Evolutionary conservation across 345 rosid genomes (phyloP).

Genomic region (Salix suchowensis): DNA sequence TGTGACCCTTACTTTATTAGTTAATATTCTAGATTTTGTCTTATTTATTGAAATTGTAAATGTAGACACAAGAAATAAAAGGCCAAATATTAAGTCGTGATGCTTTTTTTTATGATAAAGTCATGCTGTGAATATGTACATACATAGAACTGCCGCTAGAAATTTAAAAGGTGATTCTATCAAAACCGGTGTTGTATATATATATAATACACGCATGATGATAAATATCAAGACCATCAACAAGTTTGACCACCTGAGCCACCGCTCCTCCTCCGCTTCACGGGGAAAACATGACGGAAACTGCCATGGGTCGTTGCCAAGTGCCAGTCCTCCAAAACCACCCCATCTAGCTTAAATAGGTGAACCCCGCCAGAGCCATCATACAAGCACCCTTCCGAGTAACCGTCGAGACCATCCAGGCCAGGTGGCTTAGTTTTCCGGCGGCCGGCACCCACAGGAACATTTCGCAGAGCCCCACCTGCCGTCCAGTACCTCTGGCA

Average conservation of each 20-base stretch:
- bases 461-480: constrained; percentile 92
- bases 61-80: neutral
- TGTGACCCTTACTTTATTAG: neutral
- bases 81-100: neutral
- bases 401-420: constrained; percentile 28
- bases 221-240: constrained; percentile 16
- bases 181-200: constrained; percentile 12
- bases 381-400: constrained; percentile 32
- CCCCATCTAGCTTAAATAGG: constrained; percentile 46
- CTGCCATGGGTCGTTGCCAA: constrained; percentile 38
- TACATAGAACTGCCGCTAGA: neutral
- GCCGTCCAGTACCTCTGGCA: constrained; percentile 99
- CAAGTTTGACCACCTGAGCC: constrained; percentile 48
- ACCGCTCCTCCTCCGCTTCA: constrained; percentile 50
- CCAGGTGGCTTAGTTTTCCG: constrained; percentile 72
- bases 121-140: neutral
- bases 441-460: constrained; percentile 92
- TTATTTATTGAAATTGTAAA: neutral
- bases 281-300: constrained; percentile 55
- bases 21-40: neutral
- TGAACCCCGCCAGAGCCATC: constrained; percentile 45
- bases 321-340: constrained; percentile 58
- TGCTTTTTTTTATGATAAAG: neutral
- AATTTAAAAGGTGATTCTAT: neutral
- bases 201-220: neutral